These are phyloP conservation scores for Trametes coccinea DNA, from an alignment of 768 basidiomycete genomes.

Conservation along the genomic window DNA sequence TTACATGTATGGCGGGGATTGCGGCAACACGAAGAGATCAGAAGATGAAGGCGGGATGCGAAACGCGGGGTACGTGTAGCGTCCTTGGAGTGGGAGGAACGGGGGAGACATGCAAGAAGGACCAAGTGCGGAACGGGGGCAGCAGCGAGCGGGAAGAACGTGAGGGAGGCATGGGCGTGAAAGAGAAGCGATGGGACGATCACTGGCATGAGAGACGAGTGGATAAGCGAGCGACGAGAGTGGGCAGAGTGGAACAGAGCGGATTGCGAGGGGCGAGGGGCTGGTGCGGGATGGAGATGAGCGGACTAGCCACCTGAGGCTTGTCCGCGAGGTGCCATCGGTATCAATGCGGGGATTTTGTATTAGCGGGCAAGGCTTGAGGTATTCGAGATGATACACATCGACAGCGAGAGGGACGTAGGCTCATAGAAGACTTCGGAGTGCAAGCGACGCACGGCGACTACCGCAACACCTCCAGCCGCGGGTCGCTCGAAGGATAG, in stretches of 20 bases:
- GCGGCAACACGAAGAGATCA: too few species aligned
- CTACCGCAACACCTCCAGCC: conserved; percentile 58
- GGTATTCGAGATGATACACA: conserved; percentile 6
- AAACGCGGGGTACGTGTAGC: conserved; percentile 6
- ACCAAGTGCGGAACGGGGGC: conserved; percentile 8
- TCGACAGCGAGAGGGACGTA: not conserved
- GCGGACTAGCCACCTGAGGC: not conserved
- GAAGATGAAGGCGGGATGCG: not conserved
- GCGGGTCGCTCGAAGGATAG: conserved; percentile 79
- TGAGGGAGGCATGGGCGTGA: not conserved
- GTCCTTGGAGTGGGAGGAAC: conserved; percentile 2
- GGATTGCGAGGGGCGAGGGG: not conserved
- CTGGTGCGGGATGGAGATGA: not conserved
- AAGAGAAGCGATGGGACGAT: not conserved
- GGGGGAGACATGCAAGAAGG: not conserved
- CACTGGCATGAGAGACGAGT: not conserved
- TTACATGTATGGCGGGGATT: conserved; percentile 2
- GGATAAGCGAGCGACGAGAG: too few species aligned
- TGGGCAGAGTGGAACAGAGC: conserved; percentile 7
- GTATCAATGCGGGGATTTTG: not conserved
- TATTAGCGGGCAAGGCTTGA: not conserved
- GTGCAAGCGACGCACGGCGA: not conserved
- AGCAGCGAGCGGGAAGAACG: conserved; percentile 4
- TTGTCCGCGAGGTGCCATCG: not conserved
- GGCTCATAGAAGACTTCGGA: not conserved